Evolutionary conservation across 106 monocot genomes (phyloP).

Genomic region (Ottelia alismoides): DNA sequence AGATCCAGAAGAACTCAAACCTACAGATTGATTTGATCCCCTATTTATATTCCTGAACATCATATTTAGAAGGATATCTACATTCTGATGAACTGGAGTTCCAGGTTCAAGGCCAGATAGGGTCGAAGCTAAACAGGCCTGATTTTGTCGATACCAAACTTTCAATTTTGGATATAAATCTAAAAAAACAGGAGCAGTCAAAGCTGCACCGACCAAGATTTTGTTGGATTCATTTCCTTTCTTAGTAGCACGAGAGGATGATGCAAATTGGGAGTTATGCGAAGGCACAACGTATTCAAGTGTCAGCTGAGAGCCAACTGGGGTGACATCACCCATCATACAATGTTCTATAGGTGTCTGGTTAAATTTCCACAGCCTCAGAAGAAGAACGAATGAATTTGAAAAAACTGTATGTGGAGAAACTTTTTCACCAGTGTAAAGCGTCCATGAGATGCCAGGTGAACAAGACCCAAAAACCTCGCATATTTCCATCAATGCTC

Average conservation of each 20-base stretch:
- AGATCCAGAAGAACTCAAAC: slow-evolving; percentile 48
- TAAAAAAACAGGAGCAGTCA: slow-evolving; percentile 52
- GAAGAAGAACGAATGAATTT: slow-evolving; percentile 88
- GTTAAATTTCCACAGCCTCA: slow-evolving; percentile 95
- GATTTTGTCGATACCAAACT: slow-evolving; percentile 91
- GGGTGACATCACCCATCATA: slow-evolving; percentile 83
- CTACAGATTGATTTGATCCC: slow-evolving; percentile 43
- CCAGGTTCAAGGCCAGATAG: slow-evolving; percentile 81
- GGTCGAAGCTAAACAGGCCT: slow-evolving; percentile 96
- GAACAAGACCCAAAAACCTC: slow-evolving; percentile 80
- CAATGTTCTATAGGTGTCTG: slow-evolving; percentile 90
- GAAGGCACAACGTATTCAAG: slow-evolving; percentile 80
- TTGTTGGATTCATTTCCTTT: slow-evolving; percentile 5
- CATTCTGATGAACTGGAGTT: slow-evolving; percentile 87
- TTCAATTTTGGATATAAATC: slow-evolving; percentile 94
- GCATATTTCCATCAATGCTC: slow-evolving; percentile 85
- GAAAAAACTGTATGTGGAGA: slow-evolving; percentile 76
- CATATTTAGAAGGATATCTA: slow-evolving; percentile 75
- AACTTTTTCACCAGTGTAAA: slow-evolving; percentile 50
- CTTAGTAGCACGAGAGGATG: slow-evolving; percentile 14
- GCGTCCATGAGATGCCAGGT: slow-evolving; percentile 55
- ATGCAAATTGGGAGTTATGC: slow-evolving; percentile 46
- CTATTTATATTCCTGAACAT: slow-evolving; percentile 83
- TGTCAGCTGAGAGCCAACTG: slow-evolving; percentile 88
- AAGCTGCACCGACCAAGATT: slow-evolving; percentile 5